Base-by-base conservation (phyloP, 371 early-diverging fungal genomes). In the Thermomucor indicae-seudaticae region DNA sequence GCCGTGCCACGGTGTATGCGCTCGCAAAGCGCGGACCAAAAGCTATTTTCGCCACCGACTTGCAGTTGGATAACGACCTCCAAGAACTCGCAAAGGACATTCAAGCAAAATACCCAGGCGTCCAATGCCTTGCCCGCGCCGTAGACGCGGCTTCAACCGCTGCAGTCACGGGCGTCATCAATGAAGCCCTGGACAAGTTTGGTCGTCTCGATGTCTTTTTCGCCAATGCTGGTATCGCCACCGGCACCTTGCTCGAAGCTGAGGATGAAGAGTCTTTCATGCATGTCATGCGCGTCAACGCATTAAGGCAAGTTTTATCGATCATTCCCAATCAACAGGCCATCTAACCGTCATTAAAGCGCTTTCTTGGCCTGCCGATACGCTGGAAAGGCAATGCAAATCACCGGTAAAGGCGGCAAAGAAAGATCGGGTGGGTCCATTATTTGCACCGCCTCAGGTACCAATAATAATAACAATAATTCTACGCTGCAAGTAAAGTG, bases 151-250 rank as follows among this genome's bases (percentile, higher is more conserved):
- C 79, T 2, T 64, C 67, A 6, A 56, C 60, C 6, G 35, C 39
- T 3, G 75, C 57, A 47, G 70, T 79, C 0, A 52, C 58, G 4
- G 49, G 37, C 10, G 43, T 76, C 31, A 60, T 75, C 37, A 42
- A 68, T 16, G 68, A 75, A 27, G 75, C 77, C 2, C 46, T 80
- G 46, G 39, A 49, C 1, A 49, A 41, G 0, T 77, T 55, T 58
- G 79, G 81, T 38, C 50, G 81, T 27, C 45, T 80, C 19, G 81
- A 80, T 58, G 78, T 80, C 6, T 80, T 75, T 32, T 71, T 81
- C 28, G 81, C 81, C 6, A 80, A 65, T 57, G 49, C 49, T 20
- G 56, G 46, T 43, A 39, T 43, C 25, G 58, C 69, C 12, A 45
- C 53, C 6, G 70, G 57, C 20, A 48, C 51, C 12, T 43, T 23